phyloP scores from a whole-genome alignment of 441 rosid species.

The Gossypium gossypioides region DNA sequence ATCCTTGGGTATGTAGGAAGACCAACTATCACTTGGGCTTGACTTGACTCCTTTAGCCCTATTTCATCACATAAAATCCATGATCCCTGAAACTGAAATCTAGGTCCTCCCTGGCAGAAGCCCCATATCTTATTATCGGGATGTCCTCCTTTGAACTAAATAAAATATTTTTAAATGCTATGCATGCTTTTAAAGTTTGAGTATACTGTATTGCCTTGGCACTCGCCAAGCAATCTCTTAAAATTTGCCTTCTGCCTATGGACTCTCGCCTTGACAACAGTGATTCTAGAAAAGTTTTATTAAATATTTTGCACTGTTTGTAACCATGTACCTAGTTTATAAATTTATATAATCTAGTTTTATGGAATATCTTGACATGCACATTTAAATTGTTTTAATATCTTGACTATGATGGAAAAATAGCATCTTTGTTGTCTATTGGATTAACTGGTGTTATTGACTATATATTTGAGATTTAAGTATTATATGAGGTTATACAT shows the following conservation, averaged over 20 bases:
- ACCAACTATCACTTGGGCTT: background rate
- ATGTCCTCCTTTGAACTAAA: background rate
- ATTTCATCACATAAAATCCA: background rate
- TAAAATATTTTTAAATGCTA: background rate
- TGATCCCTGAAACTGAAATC: background rate
- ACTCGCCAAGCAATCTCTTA: background rate
- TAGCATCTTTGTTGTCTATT: background rate
- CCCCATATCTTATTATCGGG: background rate
- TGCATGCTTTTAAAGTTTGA: background rate
- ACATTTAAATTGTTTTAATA: background rate
- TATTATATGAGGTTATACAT: background rate
- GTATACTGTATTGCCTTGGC: background rate
- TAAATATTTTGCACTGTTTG: background rate
- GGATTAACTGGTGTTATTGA: background rate
- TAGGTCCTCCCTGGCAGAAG: background rate
- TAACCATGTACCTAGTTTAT: background rate
- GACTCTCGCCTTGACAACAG: background rate
- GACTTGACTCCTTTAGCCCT: background rate
- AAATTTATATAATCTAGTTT: background rate
- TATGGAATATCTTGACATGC: background rate
- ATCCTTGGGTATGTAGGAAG: constrained; percentile 1
- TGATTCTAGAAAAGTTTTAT: background rate
- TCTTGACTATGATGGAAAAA: background rate
- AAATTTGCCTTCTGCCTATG: background rate
- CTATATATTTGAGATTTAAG: background rate